Evolutionary conservation across 768 basidiomycete genomes (phyloP).

Genomic region (Xanthoconium purpureum): DNA sequence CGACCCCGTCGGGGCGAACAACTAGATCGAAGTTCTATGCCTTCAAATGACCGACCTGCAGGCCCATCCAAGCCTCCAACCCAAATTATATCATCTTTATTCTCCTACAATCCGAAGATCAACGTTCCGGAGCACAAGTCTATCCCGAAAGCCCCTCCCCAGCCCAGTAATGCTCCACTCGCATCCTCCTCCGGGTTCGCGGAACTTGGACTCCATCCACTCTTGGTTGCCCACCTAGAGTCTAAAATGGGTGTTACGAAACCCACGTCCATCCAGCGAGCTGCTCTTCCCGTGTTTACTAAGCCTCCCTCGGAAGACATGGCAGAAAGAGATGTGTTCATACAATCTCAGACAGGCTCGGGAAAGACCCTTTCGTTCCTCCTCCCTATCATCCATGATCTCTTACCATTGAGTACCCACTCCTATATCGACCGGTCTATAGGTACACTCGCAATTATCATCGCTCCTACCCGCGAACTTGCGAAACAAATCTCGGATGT

Average conservation of each 20-base stretch:
- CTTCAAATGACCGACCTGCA: constrained; percentile 16
- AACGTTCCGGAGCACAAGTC: constrained; percentile 37
- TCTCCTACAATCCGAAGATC: constrained; percentile 77
- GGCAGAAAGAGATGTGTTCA: constrained; percentile 72
- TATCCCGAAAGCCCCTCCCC: constrained; percentile 26
- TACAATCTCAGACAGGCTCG: constrained; percentile 96
- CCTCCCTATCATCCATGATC: constrained; percentile 91
- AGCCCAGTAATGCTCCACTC: constrained; percentile 84
- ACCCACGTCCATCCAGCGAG: constrained; percentile 89
- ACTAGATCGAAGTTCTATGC: constrained; percentile 15
- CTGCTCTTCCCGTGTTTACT: constrained; percentile 63
- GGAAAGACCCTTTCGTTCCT: constrained; percentile 95
- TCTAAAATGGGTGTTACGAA: constrained; percentile 78
- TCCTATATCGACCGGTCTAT: constrained; percentile 94
- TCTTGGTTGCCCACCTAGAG: constrained; percentile 73
- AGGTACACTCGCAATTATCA: constrained; percentile 91
- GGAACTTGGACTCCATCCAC: constrained; percentile 79
- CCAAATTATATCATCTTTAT: constrained; percentile 85
- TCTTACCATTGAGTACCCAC: constrained; percentile 82
- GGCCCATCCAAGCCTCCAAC: constrained; percentile 33
- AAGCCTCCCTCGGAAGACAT: constrained; percentile 35
- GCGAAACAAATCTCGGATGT: constrained; percentile 97
- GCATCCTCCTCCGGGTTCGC: constrained; percentile 71
- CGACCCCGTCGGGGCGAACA: constrained; percentile 36
- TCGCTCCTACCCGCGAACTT: constrained; percentile 93